These are phyloP conservation scores for Boletus reticuloceps DNA, from an alignment of 768 basidiomycete species.

Conservation along the genomic window DNA sequence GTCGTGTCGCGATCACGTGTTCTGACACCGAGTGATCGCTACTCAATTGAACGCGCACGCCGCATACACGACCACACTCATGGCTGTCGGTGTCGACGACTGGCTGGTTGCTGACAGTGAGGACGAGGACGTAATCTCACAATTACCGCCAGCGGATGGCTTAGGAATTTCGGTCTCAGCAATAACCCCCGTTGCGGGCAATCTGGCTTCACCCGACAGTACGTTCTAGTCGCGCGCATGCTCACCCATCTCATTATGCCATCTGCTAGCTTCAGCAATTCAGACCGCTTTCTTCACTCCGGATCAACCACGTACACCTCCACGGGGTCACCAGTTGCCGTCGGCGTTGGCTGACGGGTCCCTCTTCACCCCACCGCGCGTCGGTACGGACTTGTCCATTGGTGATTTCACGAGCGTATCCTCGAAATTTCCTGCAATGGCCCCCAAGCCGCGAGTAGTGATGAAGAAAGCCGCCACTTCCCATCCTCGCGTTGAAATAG, in stretches of 20 bases:
- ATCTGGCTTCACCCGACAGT: constrained; percentile 6
- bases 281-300: constrained; percentile 19
- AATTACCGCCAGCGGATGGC: neutral
- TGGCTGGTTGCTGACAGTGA: constrained; percentile 54
- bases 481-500: neutral
- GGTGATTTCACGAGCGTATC: constrained; percentile 13
- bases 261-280: constrained; percentile 14
- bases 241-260: neutral
- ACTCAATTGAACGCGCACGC: too few species aligned
- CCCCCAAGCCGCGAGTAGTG: constrained; percentile 17
- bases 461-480: constrained; percentile 16
- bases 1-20: constrained; percentile 28
- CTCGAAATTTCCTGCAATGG: constrained; percentile 1
- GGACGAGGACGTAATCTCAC: constrained; percentile 27
- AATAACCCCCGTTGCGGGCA: neutral
- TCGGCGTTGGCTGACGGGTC: constrained; percentile 9
- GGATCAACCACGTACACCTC: constrained; percentile 14
- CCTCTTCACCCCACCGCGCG: constrained; percentile 28
- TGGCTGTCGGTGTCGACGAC: constrained; percentile 24
- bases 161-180: neutral
- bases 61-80: constrained; percentile 3
- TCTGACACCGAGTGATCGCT: neutral
- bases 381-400: constrained; percentile 7
- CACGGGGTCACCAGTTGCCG: constrained; percentile 2
- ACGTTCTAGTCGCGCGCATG: neutral